A percentile compares a stretch with the other conserved stretches of the same genome.
Conservation (phyloP, 2,329 filamentous ascomycete genomes). For the Curvularia sp. region DNA sequence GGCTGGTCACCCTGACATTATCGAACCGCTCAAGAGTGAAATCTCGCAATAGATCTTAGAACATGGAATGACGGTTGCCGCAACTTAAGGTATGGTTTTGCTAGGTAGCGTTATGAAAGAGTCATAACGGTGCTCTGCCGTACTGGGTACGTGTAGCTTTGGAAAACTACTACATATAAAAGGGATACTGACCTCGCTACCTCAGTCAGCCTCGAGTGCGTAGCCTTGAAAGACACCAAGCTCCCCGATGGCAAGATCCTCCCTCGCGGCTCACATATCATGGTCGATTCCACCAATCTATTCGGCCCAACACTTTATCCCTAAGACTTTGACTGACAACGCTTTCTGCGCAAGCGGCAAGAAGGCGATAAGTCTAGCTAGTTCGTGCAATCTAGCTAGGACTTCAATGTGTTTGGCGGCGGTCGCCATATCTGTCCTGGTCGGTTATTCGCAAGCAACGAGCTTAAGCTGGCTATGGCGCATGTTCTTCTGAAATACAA, state of each 20-base stretch:
- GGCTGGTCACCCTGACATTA: background rate
- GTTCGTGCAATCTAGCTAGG: background rate
- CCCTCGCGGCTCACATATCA: background rate
- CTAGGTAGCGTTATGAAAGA: conserved; percentile 8
- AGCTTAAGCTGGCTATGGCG: background rate
- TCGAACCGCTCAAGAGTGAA: background rate
- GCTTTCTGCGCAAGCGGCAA: background rate
- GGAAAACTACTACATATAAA: background rate
- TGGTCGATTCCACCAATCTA: background rate
- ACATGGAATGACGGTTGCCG: background rate
- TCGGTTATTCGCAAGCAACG: background rate
- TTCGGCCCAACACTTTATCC: background rate
- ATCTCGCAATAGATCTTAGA: background rate
- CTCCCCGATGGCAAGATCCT: background rate
- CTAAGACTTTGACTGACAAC: background rate
- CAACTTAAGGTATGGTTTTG: conserved; percentile 5
- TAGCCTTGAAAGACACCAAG: background rate
- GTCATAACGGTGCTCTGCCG: background rate
- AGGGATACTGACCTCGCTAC: background rate
- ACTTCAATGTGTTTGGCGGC: background rate
- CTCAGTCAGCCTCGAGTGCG: background rate
- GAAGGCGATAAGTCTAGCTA: background rate
- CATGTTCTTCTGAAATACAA: background rate
- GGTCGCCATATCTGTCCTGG: background rate
- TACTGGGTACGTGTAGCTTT: background rate